Percentiles rank a stretch among this genome's conserved stretches.
These are phyloP conservation scores for Haplosporangium sp. DNA, from an alignment of 371 early-diverging fungal genomes.

Conservation along the genomic window DNA sequence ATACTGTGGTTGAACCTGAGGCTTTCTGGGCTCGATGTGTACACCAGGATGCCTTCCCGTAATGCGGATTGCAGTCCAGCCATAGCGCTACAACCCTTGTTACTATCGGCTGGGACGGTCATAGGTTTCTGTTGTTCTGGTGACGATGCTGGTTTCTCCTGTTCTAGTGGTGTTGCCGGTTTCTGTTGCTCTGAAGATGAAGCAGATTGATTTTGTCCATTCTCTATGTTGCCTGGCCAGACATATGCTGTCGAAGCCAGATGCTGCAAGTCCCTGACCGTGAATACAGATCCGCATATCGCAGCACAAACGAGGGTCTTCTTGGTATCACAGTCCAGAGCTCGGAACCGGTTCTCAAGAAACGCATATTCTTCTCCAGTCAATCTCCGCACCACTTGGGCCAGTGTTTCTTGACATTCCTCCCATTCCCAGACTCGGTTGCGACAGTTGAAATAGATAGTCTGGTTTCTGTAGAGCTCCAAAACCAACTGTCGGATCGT, in stretches of 20 bases:
- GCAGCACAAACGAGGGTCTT: constrained; percentile 48
- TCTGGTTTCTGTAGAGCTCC: constrained; percentile 42
- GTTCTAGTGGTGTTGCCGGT: too few species aligned
- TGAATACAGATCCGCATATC: constrained; percentile 37
- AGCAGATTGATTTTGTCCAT: too few species aligned
- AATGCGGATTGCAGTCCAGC: constrained; percentile 44
- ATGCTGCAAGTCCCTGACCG: constrained; percentile 31
- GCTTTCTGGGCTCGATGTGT: constrained; percentile 33
- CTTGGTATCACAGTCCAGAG: constrained; percentile 42
- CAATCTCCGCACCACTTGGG: constrained; percentile 28
- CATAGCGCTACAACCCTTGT: constrained; percentile 42
- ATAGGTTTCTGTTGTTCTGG: background rate
- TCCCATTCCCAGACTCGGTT: constrained; percentile 44
- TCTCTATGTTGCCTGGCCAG: too few species aligned
- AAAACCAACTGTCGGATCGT: constrained; percentile 45
- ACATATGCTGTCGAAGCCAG: constrained; percentile 36
- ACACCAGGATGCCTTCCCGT: constrained; percentile 43
- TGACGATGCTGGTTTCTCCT: background rate
- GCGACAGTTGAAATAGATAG: constrained; percentile 28
- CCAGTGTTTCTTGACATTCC: constrained; percentile 25
- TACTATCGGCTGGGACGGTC: background rate
- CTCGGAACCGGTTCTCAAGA: constrained; percentile 26
- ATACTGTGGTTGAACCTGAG: constrained; percentile 36
- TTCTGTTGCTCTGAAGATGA: too few species aligned
- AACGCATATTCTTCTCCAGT: constrained; percentile 49